Conservation (phyloP, 2,329 filamentous ascomycete genomes). For the Escovopsis sp. region DNA sequence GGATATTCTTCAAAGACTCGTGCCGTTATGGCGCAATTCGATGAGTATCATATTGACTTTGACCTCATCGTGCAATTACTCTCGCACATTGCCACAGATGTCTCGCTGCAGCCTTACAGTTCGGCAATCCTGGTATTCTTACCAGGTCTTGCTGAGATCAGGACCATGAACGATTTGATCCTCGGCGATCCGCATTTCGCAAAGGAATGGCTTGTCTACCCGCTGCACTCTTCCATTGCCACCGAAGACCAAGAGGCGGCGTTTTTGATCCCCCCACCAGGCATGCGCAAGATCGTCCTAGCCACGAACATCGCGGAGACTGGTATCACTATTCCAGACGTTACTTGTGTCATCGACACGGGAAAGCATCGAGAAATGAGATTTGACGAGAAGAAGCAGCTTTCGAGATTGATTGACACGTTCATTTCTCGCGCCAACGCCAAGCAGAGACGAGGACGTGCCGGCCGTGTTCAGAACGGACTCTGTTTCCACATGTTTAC, state of each 20-base stretch:
- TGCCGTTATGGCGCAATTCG: conserved; percentile 59
- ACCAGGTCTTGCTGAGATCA: conserved; percentile 86
- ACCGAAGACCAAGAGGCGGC: conserved; percentile 93
- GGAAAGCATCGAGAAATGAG: conserved; percentile 97
- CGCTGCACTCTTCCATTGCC: conserved; percentile 85
- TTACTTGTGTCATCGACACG: conserved; percentile 91
- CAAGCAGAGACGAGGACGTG: conserved; percentile 84
- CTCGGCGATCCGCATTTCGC: conserved; percentile 62
- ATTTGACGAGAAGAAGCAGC: conserved; percentile 82
- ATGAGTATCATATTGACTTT: conserved; percentile 87
- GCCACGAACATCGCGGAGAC: conserved; percentile 98
- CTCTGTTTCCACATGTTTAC: conserved; percentile 95
- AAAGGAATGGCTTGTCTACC: conserved; percentile 70
- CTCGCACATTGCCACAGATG: conserved; percentile 55
- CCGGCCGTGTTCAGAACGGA: conserved; percentile 87
- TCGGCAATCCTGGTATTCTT: conserved; percentile 90
- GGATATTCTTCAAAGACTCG: conserved; percentile 65
- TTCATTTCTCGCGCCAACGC: conserved; percentile 95
- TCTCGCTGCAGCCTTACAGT: conserved; percentile 56
- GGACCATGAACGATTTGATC: conserved; percentile 74
- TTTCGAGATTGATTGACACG: conserved; percentile 81
- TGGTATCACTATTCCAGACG: conserved; percentile 94
- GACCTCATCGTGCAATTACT: conserved; percentile 72
- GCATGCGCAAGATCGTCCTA: conserved; percentile 81
- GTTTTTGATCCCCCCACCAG: conserved; percentile 70